phyloP scores from a whole-genome alignment of 768 basidiomycete genomes.

The Naganishia vaughanmartiniae region DNA sequence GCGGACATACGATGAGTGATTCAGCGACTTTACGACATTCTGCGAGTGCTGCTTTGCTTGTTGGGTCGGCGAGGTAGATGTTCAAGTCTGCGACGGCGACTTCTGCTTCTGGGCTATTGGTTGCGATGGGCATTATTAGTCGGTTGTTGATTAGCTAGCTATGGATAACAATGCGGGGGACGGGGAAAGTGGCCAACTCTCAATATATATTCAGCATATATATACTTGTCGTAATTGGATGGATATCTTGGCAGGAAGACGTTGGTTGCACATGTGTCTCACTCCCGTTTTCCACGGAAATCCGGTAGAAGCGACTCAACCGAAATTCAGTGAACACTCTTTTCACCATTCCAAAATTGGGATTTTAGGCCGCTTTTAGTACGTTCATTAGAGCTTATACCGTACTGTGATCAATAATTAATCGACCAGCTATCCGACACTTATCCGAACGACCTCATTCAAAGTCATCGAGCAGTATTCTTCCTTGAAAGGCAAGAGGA shows the following conservation, averaged over 20 bases:
- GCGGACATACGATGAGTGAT: constrained; percentile 14
- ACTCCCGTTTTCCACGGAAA: constrained; percentile 1
- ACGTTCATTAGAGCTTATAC: too few relatives aligned
- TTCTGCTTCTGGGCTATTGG: not conserved
- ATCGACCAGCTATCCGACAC: too few relatives aligned
- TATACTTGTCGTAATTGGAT: not conserved
- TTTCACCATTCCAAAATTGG: too few relatives aligned
- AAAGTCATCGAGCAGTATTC: too few relatives aligned
- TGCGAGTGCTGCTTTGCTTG: constrained; percentile 11
- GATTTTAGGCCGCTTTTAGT: too few relatives aligned
- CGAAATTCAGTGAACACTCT: too few relatives aligned
- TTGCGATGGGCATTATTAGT: constrained; percentile 7
- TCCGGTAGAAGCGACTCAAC: not conserved
- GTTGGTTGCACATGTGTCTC: constrained; percentile 3
- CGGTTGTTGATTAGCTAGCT: too few relatives aligned
- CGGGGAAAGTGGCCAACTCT: not conserved
- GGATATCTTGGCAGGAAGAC: not conserved
- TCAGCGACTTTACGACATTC: constrained; percentile 23
- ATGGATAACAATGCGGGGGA: not conserved
- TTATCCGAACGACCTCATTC: too few relatives aligned
- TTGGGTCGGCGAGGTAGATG: constrained; percentile 9
- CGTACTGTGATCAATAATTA: too few relatives aligned
- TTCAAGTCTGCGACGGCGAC: constrained; percentile 15
- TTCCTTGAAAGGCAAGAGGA: too few relatives aligned
- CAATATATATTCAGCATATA: not conserved